A percentile compares a stretch with the other conserved stretches of the same genome.
Evolutionary conservation across 148 eudicot genomes (phyloP).

Genomic region (Camellia sinensis): DNA sequence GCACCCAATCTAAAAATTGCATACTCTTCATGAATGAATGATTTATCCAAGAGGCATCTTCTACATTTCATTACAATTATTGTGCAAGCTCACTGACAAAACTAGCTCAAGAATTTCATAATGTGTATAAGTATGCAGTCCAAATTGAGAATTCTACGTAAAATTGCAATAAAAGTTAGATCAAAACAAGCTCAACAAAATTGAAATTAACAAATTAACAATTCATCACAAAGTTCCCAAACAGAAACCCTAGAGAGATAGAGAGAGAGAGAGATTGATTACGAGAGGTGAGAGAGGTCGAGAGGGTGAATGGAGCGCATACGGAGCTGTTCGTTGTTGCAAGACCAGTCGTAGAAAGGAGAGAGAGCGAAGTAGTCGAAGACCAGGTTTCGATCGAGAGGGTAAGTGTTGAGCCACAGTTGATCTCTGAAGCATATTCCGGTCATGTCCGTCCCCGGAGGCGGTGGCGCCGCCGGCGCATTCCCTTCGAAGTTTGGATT

Average conservation of each 20-base stretch:
- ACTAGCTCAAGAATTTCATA: background rate
- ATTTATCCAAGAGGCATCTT: background rate
- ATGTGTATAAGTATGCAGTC: background rate
- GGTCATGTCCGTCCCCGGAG: constrained; percentile 94
- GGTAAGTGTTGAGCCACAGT: constrained; percentile 80
- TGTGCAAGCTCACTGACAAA: background rate
- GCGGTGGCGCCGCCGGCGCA: constrained; percentile 42
- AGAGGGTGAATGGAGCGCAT: constrained; percentile 79
- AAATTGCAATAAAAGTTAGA: background rate
- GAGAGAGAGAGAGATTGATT: constrained; percentile 14
- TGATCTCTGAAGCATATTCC: constrained; percentile 94
- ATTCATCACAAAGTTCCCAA: no score
- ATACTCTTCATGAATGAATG: background rate
- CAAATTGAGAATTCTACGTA: background rate
- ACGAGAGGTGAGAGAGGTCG: constrained; percentile 86
- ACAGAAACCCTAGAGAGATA: no score
- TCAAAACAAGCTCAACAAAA: background rate
- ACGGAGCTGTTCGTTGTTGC: constrained; percentile 76
- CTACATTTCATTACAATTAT: background rate
- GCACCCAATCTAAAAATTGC: no score
- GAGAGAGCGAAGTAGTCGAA: constrained; percentile 94
- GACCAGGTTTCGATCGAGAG: constrained; percentile 76
- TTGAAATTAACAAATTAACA: no score
- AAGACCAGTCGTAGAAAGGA: constrained; percentile 82
- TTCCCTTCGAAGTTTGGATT: constrained; percentile 50